Conservation (phyloP, 2,329 filamentous ascomycete species). For the Coniochaeta hoffmannii region DNA sequence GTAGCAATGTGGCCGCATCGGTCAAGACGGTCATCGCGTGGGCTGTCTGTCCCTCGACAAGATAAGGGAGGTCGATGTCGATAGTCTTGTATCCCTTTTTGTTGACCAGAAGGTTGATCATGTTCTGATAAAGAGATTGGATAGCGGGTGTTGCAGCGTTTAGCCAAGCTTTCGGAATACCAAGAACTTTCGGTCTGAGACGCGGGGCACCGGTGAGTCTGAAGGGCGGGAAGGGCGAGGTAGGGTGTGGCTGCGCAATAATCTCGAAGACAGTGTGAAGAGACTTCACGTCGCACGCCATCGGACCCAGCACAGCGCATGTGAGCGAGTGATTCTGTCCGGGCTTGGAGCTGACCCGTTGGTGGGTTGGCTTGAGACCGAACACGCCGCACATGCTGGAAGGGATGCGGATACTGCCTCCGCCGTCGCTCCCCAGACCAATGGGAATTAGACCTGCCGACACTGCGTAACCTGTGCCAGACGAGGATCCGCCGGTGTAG, state of each 20-base stretch:
- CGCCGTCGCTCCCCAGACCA: constrained; percentile 65
- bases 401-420: constrained; percentile 68
- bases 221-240: constrained; percentile 43
- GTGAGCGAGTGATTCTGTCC: constrained; percentile 51
- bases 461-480: constrained; percentile 66
- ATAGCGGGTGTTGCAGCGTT: constrained; percentile 32
- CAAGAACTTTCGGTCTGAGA: constrained; percentile 42
- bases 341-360: constrained; percentile 56
- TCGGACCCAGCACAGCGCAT: constrained; percentile 58
- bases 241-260: constrained; percentile 56
- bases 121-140: constrained; percentile 30
- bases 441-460: constrained; percentile 62
- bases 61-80: constrained; percentile 49
- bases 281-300: constrained; percentile 60
- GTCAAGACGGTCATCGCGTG: constrained; percentile 68
- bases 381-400: constrained; percentile 65
- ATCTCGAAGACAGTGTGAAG: constrained; percentile 58
- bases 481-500: constrained; percentile 72
- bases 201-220: constrained; percentile 12
- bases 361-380: constrained; percentile 65
- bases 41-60: constrained; percentile 59
- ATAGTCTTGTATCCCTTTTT: constrained; percentile 45
- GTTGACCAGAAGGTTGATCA: constrained; percentile 45
- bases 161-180: constrained; percentile 61
- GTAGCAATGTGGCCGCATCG: constrained; percentile 44